These are phyloP conservation scores for Coprinopsis cinerea DNA, from an alignment of 768 basidiomycete genomes.

Conservation along the genomic window DNA sequence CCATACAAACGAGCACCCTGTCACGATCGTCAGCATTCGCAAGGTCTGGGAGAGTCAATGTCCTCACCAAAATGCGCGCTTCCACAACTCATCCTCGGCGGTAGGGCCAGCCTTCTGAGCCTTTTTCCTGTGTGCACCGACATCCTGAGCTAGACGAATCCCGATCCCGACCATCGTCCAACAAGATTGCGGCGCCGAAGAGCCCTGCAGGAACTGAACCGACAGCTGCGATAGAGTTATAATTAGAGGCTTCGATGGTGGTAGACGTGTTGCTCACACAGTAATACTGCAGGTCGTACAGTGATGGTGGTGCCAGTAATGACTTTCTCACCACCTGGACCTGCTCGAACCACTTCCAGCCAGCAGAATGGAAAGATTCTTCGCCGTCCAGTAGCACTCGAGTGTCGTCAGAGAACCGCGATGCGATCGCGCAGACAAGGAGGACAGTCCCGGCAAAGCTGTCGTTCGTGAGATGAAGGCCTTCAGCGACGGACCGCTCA, in stretches of 20 bases:
- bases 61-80: constrained; percentile 57
- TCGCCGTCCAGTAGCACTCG: constrained; percentile 40
- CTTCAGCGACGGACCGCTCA: constrained; percentile 39
- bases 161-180: constrained; percentile 73
- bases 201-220: constrained; percentile 48
- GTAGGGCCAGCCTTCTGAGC: constrained; percentile 27
- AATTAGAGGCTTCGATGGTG: neutral
- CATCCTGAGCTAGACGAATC: constrained; percentile 70
- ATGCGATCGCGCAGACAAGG: constrained; percentile 65
- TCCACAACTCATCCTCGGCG: constrained; percentile 69
- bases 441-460: constrained; percentile 57
- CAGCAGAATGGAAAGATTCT: constrained; percentile 38
- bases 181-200: constrained; percentile 54
- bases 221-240: constrained; percentile 34
- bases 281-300: constrained; percentile 74
- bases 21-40: neutral
- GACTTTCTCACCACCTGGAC: constrained; percentile 59
- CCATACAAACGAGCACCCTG: constrained; percentile 52
- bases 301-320: constrained; percentile 54
- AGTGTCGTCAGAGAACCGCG: constrained; percentile 53
- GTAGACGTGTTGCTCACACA: constrained; percentile 30
- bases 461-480: constrained; percentile 43
- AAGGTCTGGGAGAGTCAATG: neutral
- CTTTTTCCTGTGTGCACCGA: constrained; percentile 61
- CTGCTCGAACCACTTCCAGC: constrained; percentile 68